Evolutionary conservation across 257 asterid genomes (phyloP), one percentile per base, ranked within the genome.

Genomic region (Cruciata laevipes): DNA sequence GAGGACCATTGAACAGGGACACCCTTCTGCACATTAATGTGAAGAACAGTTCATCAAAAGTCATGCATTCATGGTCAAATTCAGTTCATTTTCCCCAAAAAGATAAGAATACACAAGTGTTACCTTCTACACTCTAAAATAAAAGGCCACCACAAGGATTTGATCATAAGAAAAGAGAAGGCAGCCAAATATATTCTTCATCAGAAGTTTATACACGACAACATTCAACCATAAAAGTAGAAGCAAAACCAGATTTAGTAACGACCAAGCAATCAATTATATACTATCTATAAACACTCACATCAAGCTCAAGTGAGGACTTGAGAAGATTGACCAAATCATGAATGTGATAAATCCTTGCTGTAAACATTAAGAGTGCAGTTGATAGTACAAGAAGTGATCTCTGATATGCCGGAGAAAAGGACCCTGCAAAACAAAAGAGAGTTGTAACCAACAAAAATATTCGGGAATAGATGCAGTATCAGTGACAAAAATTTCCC

Each of bases 281-380:
- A 67, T 16, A 27, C 30, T 27, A 20, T 51, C 56, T 20, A 27
- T 17, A 59, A 73, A 58, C 64, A 85, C 99, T 86, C 86, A 89
- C 99, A 84, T 81, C 86, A 44, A 76, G 81, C 47, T 70, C 83
- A 35, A 81, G 65, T 70, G 84, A 75, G 74, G 87, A 71, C 75
- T 75, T 89, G 18, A 75, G 77, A 73, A 93, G 74, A 73, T 74
- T 77, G 62, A 71, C 81, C 61, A 87, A 74, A 61, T 88, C 96
- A 14, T 81, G 52, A n/a, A 85, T 73, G 70, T 83, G 89, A 79
- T 78, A 84, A 35, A 86, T 83, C 83, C 86, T 93, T 33, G 91
- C 95, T 17, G 88, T 82, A 81, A 88, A 89, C 84, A 85, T 82
- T 78, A 85, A 24, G 89, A 90, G 85, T 6, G 94, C 87, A 67